Evolutionary conservation across 179 eudicot genomes (phyloP).

Genomic region (Carnegiea gigantea): DNA sequence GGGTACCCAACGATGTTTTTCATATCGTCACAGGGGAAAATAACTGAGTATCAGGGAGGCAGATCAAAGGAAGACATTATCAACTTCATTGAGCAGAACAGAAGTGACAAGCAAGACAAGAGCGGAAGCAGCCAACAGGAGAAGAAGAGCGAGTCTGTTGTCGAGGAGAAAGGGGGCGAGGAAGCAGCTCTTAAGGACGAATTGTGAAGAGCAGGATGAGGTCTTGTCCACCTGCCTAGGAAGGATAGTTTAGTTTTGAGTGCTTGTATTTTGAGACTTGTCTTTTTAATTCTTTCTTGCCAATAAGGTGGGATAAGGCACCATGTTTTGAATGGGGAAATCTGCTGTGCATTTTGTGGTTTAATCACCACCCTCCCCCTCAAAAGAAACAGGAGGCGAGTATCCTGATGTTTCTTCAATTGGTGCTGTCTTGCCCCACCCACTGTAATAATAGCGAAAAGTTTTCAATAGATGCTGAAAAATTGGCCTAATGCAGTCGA

Average conservation of each 20-base stretch:
- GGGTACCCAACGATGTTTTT: slow-evolving; percentile 82
- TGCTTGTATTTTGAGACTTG: not conserved
- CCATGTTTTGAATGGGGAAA: not conserved
- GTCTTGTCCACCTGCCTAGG: not conserved
- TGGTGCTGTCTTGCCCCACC: not conserved
- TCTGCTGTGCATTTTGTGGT: not conserved
- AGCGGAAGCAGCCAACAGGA: not conserved
- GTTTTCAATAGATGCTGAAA: no score
- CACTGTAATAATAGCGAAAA: no score
- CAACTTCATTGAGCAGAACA: slow-evolving; percentile 53
- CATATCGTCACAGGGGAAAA: slow-evolving; percentile 50
- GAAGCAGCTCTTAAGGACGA: slow-evolving; percentile 28
- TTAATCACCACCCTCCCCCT: no score
- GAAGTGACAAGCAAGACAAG: slow-evolving; percentile 17
- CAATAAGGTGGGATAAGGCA: not conserved
- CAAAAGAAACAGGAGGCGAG: no score
- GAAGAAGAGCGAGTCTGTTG: not conserved
- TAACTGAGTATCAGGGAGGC: slow-evolving; percentile 48
- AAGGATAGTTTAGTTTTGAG: not conserved
- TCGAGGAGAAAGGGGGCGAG: not conserved
- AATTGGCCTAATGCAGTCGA: no score
- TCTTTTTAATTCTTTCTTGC: not conserved
- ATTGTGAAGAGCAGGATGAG: slow-evolving; percentile 17
- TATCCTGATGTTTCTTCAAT: not conserved
- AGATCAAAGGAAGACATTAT: slow-evolving; percentile 60